These are phyloP conservation scores for Sporothrix euskadiensis DNA, from an alignment of 2,329 filamentous ascomycete species.

Conservation along the genomic window DNA sequence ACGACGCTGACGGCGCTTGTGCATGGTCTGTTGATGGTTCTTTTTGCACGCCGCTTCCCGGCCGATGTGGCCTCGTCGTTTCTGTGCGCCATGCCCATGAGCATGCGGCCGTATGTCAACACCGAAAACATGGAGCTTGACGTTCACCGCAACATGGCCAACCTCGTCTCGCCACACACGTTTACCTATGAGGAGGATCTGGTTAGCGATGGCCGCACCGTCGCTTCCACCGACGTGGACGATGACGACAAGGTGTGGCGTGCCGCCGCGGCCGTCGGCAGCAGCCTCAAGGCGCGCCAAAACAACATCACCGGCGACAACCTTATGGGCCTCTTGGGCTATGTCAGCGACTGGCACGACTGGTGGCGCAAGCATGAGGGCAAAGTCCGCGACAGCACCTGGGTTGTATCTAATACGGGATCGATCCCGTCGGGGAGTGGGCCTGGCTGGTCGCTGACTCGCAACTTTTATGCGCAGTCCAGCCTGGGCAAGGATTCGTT, in stretches of 20 bases:
- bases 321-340: conserved; percentile 44
- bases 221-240: conserved; percentile 11
- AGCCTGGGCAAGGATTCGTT: conserved; percentile 47
- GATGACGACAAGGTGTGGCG: conserved; percentile 46
- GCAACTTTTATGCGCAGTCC: conserved; percentile 54
- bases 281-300: conserved; percentile 40
- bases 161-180: conserved; percentile 43
- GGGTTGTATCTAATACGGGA: conserved; percentile 58
- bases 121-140: conserved; percentile 34
- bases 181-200: conserved; percentile 38
- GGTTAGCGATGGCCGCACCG: conserved; percentile 36
- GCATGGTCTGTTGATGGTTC: conserved; percentile 48
- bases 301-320: conserved; percentile 47
- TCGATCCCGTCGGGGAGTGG: conserved; percentile 36
- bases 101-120: conserved; percentile 45
- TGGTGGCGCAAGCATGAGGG: conserved; percentile 49
- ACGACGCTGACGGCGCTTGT: conserved; percentile 53
- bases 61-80: conserved; percentile 41
- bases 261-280: conserved; percentile 42
- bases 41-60: conserved; percentile 45
- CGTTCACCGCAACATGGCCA: conserved; percentile 41
- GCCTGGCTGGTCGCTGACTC: conserved; percentile 43
- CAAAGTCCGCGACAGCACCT: conserved; percentile 45
- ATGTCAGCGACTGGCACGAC: conserved; percentile 47
- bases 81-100: conserved; percentile 46